phyloP scores from a whole-genome alignment of 2,329 filamentous ascomycete genomes.

The Paecilomyces niveus region DNA sequence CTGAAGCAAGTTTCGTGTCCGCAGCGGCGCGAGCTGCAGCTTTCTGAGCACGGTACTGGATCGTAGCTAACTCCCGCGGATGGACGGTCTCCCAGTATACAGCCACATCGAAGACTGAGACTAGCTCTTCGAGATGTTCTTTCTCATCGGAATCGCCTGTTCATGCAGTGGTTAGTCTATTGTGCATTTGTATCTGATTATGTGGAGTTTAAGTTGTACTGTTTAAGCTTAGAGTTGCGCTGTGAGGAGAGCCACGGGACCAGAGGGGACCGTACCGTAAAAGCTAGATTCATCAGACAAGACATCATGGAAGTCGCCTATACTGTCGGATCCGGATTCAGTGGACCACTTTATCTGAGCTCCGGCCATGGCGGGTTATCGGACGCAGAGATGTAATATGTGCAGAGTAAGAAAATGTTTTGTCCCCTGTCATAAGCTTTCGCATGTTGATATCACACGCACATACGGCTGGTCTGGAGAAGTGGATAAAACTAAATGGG shows the following conservation, averaged over 20 bases:
- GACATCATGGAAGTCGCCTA: conserved; percentile 10
- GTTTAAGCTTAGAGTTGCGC: neutral
- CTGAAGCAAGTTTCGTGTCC: conserved; percentile 1
- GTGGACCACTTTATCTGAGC: neutral
- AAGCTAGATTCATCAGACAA: conserved; percentile 40
- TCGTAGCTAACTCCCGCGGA: conserved; percentile 23
- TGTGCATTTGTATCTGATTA: neutral
- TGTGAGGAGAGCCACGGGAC: neutral
- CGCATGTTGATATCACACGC: neutral
- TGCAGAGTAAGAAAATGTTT: neutral
- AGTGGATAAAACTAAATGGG: conserved; percentile 1
- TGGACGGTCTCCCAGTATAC: conserved; percentile 44
- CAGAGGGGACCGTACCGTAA: conserved; percentile 25
- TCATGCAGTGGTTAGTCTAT: neutral
- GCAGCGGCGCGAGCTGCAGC: neutral
- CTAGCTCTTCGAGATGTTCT: conserved; percentile 43
- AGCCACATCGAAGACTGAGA: conserved; percentile 43
- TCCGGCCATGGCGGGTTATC: neutral
- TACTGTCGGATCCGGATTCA: neutral
- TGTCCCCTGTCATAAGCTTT: neutral
- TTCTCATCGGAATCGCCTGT: conserved; percentile 51
- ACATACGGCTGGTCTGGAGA: conserved; percentile 1
- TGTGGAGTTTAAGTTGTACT: neutral
- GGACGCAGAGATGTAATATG: neutral
- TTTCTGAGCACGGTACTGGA: conserved; percentile 19